Evolutionary conservation across 345 rosid genomes (phyloP), one percentile per base, ranked within the genome.

Genomic region (Triadica sebifera): DNA sequence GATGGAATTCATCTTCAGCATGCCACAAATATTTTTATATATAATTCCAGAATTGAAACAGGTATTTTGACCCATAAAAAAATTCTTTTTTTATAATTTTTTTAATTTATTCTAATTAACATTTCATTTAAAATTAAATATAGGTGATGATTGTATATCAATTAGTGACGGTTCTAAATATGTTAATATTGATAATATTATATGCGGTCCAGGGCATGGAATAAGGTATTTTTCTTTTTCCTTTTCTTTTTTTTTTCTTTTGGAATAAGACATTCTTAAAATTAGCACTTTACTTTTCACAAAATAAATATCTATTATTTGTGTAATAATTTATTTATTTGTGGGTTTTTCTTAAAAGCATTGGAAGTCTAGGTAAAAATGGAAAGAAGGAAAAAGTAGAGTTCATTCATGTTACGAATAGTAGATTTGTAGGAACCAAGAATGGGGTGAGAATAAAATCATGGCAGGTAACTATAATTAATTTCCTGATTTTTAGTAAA

Each of bases 141-240:
- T 61, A 86, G 90, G 88, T 52, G 90, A 89, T 50, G 90, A 87
- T 72, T 89, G 88, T 58, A 43, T 87, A 38, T 87, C 90, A 6
- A 89, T 89, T 51, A 84, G 90, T 0, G 81, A 76, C 2, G 89
- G 85, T 34, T 70, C 84, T 2, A 78, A 59, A 34, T 50, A 81
- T 15, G 39, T 89, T 59, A 64, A 69, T 15, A 67, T 89, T 24
- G 72, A 74, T 55, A 22, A 63, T 19, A 80, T 82, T 47, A 9
- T 59, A 2, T 88, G 92, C 47, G 88, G 92, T 63, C 90, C 89
- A 0, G 90, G 92, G 7, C 92, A 87, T 50, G 90, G 90, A 12
- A 82, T 87, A 66, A 89, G 90, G 90, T 85, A 53, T 41, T 45
- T 29, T 29, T 29, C 34, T 29, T 29, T 29, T 29, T 29, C 2